These are phyloP conservation scores for Thuja plicata DNA, from an alignment of 83 land plant species.

Conservation along the genomic window DNA sequence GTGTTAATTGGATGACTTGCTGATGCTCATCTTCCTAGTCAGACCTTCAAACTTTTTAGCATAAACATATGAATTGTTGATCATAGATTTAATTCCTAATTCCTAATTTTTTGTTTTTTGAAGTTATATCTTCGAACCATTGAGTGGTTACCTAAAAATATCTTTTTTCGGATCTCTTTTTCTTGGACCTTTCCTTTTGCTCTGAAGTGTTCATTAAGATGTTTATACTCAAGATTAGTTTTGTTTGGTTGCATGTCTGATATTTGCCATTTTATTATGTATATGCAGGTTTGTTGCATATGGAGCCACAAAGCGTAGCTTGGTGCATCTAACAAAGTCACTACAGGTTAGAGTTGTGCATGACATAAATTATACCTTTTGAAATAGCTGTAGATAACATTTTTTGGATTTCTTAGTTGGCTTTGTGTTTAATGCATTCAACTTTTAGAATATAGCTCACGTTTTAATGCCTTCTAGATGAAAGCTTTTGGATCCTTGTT, in stretches of 20 bases:
- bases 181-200: not conserved
- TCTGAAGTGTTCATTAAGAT: not conserved
- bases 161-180: not conserved
- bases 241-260: not conserved
- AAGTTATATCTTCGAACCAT: not conserved
- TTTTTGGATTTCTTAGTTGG: not conserved
- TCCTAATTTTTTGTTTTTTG: not conserved
- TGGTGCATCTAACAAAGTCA: conserved; percentile 93
- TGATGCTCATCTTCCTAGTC: not conserved
- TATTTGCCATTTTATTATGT: not conserved
- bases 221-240: not conserved
- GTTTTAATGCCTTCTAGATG: not conserved
- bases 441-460: not conserved
- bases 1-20: not conserved
- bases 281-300: conserved; percentile 91
- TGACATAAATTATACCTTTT: not conserved
- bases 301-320: conserved; percentile 98
- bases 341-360: conserved; percentile 59
- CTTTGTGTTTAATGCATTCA: not conserved
- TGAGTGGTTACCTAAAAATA: not conserved
- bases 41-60: not conserved
- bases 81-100: not conserved
- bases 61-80: not conserved
- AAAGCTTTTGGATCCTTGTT: not conserved
- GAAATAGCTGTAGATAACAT: not conserved